A percentile compares a stretch with the other conserved stretches of the same genome.
Evolutionary conservation across 2,329 filamentous ascomycete genomes (phyloP).

Genomic region (Juglanconis sp.): DNA sequence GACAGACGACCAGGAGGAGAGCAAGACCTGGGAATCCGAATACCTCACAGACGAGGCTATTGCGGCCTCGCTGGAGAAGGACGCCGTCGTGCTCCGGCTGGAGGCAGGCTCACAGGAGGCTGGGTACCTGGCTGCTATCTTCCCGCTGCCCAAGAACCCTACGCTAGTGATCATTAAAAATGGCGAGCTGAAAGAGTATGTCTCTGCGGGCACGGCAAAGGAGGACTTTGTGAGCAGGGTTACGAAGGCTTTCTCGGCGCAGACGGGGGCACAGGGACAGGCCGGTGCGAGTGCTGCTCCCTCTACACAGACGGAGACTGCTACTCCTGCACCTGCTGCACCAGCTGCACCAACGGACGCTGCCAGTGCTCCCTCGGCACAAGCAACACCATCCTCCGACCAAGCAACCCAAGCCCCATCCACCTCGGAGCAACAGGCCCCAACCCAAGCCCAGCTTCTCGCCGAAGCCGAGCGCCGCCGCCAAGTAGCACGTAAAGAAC

Average conservation of each 20-base stretch:
- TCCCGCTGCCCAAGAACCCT: constrained; percentile 74
- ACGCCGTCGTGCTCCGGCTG: constrained; percentile 69
- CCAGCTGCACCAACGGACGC: constrained; percentile 1
- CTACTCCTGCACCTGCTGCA: constrained; percentile 13
- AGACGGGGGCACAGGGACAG: background rate
- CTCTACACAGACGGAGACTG: background rate
- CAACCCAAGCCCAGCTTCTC: background rate
- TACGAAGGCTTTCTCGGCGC: constrained; percentile 33
- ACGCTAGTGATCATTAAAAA: constrained; percentile 77
- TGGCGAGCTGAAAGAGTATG: constrained; percentile 73
- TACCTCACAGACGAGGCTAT: constrained; percentile 58
- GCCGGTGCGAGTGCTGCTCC: background rate
- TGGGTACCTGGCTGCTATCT: constrained; percentile 76
- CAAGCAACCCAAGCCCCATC: constrained; percentile 22
- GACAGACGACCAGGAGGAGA: constrained; percentile 70
- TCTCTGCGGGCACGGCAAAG: constrained; percentile 60
- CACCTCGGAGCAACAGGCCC: constrained; percentile 16
- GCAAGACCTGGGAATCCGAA: constrained; percentile 68
- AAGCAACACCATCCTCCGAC: constrained; percentile 19
- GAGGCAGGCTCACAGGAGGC: constrained; percentile 74
- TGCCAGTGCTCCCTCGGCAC: background rate
- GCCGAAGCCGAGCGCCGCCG: constrained; percentile 31
- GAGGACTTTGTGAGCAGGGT: constrained; percentile 64
- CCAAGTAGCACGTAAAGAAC: constrained; percentile 44
- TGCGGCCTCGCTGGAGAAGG: constrained; percentile 52